Base-by-base conservation (phyloP, 2,329 filamentous ascomycete species). In the Cytospora piceicola region DNA sequence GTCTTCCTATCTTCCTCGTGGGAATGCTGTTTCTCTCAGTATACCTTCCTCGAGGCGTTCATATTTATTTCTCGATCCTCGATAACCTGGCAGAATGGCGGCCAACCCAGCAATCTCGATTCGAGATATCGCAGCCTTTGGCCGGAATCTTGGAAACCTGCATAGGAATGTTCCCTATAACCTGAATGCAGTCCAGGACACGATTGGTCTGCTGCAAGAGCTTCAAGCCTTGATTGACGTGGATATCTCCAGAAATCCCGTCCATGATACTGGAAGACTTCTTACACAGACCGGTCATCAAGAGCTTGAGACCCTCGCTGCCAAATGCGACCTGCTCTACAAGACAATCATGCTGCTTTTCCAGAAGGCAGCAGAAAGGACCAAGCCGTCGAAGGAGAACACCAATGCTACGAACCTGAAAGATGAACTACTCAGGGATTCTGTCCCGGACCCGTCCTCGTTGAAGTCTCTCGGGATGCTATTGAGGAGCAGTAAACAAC, bases 61-160 rank as follows among this genome's bases (percentile, higher is more conserved):
- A 17, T 15, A 22, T 1, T 15, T n/a, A n/a, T 32, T 39, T 17
- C 39, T 12, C 29, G 24, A 32, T 2, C 8, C 7, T 29, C 14
- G 24, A 32, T 3, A 8, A 17, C 15, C 27, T 17, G 24, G n/a
- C 2, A 61, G 12, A 17, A 55, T 60, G 57, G 22, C 56, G n/a
- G 49, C 55, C 17, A 61, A 57, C 36, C 32, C 24, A 30, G 32
- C 52, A 20, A 29, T 53, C n/a, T 67, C 61, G 15, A 20, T 67
- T n/a, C 49, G 49, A 14, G 63, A 53, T 24, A 58, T 53, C 17
- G 39, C 36, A 24, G 61, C 61, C n/a, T 64, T 61, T 57, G 61
- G 65, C 57, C 65, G 58, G 49, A 63, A 61, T 36, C 42, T 67
- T n/a, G 61, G 57, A 6, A 61, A 57, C 27, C 27, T 67, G 27